Base-by-base conservation (phyloP, 306 rosid species). In the Chamaecrista fasciculata region DNA sequence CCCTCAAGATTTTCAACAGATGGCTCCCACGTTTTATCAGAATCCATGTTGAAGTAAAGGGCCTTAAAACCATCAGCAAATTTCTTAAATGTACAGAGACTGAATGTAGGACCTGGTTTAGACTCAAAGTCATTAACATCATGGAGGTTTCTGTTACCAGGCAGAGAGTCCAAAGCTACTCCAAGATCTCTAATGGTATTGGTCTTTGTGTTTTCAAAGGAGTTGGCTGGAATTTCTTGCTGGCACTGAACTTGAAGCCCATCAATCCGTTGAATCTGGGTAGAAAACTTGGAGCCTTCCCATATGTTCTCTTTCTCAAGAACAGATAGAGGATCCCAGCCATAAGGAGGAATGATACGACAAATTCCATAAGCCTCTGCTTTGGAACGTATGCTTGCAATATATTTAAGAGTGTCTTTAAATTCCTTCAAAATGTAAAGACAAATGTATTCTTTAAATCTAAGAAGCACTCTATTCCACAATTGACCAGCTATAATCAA, bases 301-400 rank as follows among this genome's bases (percentile, higher is more conserved):
- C 92, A 82, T 42, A 69, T 42, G 67, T 50, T 16, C 16, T 74
- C 76, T 72, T 80, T 53, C 81, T 86, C 74, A 56, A 70, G 75
- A 69, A 59, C 67, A 68, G 83, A 83, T 31, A 77, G 85, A 44
- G 83, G 91, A 46, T 77, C 60, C 97, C 99, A 91, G 46, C 83
- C 69, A 72, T 80, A 20, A 67, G 96, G 97, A 67, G 97, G 97
- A 79, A 86, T 76, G 71, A 94, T 94, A 69, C 95, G 92, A 53
- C 96, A 94, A 18, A 91, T 88, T 67, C 99, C 99, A 72, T 78
- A 82, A 33, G 83, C 75, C 79, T 80, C 91, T 21, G 85, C 96
- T 37, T 51, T 70, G 70, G 89, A 76, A 67, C 76, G 78, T 75
- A 94, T 84, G 37, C 79, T 91, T 73, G 85, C 87, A 58, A 94